Conservation (phyloP, 2,329 filamentous ascomycete species). For the Aspergillus sojae region DNA sequence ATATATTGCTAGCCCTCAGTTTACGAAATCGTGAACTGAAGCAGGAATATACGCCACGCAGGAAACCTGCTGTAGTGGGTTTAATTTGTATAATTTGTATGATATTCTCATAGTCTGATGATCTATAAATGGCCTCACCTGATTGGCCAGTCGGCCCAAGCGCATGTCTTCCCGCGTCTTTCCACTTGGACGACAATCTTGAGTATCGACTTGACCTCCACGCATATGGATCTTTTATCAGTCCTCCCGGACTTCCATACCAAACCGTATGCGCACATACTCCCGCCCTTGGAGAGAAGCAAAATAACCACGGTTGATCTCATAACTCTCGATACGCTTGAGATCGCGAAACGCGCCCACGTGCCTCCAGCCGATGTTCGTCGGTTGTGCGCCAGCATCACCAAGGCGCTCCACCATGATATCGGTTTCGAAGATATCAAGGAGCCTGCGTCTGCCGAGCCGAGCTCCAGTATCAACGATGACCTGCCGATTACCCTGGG, state of each 20-base stretch:
- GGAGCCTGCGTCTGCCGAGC: slow-evolving; percentile 15
- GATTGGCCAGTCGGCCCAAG: not conserved
- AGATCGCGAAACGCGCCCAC: slow-evolving; percentile 83
- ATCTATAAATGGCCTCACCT: not conserved
- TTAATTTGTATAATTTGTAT: not conserved
- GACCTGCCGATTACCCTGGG: slow-evolving; percentile 23
- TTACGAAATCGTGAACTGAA: not conserved
- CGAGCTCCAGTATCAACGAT: slow-evolving; percentile 26
- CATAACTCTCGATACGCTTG: slow-evolving; percentile 76
- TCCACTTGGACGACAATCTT: not conserved
- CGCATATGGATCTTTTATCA: slow-evolving; percentile 69
- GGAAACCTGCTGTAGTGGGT: not conserved
- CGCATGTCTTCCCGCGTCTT: not conserved
- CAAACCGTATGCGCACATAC: slow-evolving; percentile 70
- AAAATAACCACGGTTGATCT: slow-evolving; percentile 80
- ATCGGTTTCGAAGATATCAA: slow-evolving; percentile 46
- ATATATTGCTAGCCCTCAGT: not conserved
- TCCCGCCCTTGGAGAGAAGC: slow-evolving; percentile 78
- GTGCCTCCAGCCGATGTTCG: slow-evolving; percentile 80
- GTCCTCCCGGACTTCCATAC: slow-evolving; percentile 80
- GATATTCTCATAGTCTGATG: not conserved
- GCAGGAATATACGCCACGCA: no score
- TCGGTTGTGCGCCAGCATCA: slow-evolving; percentile 68
- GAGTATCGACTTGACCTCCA: not conserved
- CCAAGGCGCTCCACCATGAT: slow-evolving; percentile 68